phyloP scores from a whole-genome alignment of 2,329 filamentous ascomycete species.

The Fusarium multiceps region DNA sequence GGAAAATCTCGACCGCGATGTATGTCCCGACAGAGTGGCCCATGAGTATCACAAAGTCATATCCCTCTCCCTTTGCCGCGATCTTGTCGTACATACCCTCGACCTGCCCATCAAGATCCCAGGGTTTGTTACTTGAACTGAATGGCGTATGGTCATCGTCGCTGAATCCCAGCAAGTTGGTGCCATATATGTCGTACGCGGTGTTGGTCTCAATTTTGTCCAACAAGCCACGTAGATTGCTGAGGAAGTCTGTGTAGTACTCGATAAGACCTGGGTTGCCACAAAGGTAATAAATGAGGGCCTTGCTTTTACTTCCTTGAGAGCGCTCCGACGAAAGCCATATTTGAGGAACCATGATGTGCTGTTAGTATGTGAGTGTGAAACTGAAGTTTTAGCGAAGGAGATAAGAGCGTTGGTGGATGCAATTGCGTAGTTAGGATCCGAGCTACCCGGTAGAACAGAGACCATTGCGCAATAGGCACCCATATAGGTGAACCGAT shows the following conservation, averaged over 20 bases:
- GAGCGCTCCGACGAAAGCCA: conserved; percentile 47
- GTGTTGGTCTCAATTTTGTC: conserved; percentile 53
- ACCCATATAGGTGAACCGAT: background rate
- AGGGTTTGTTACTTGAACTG: conserved; percentile 55
- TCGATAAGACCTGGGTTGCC: conserved; percentile 81
- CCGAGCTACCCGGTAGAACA: conserved; percentile 20
- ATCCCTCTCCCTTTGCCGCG: conserved; percentile 53
- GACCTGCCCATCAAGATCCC: conserved; percentile 66
- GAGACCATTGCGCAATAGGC: background rate
- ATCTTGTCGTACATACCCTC: conserved; percentile 55
- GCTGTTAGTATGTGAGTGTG: background rate
- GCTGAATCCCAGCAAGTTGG: conserved; percentile 68
- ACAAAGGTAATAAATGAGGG: conserved; percentile 77
- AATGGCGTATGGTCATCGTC: conserved; percentile 65
- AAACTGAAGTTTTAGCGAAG: background rate
- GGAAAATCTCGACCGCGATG: conserved; percentile 75
- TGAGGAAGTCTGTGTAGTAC: conserved; percentile 78
- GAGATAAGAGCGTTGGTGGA: background rate
- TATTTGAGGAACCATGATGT: conserved; percentile 43
- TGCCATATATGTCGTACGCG: conserved; percentile 67
- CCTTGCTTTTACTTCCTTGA: conserved; percentile 43
- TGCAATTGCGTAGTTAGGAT: background rate
- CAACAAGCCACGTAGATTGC: conserved; percentile 65
- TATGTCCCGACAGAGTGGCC: conserved; percentile 82
- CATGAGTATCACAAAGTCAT: conserved; percentile 72